Evolutionary conservation across 257 asterid species (phyloP).

Genomic region (Solanum commersonii): DNA sequence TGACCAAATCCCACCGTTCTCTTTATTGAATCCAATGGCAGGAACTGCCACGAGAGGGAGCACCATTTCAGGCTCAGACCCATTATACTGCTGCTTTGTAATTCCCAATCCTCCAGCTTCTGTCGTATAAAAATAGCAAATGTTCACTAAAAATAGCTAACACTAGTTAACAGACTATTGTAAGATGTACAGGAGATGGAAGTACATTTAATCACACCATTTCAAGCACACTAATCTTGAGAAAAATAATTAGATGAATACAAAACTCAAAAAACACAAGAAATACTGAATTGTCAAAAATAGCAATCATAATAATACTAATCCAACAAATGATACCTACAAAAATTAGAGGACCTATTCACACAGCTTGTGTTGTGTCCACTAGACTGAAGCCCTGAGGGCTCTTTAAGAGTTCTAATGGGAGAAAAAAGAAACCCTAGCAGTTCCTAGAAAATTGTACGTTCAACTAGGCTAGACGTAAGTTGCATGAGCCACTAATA

Average conservation of each 20-base stretch:
- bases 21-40: slow-evolving; percentile 52
- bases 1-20: slow-evolving; percentile 63
- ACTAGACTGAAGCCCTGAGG: not conserved
- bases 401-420: not conserved
- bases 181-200: not conserved
- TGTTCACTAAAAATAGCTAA: not conserved
- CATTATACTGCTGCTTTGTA: slow-evolving; percentile 47
- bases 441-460: not conserved
- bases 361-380: not conserved
- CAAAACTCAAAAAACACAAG: not conserved
- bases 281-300: not conserved
- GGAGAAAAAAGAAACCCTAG: not conserved
- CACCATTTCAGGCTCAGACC: slow-evolving; percentile 48
- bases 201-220: not conserved
- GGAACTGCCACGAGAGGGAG: slow-evolving; percentile 76
- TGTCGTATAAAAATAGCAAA: slow-evolving; percentile 11
- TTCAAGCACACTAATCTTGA: not conserved
- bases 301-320: not conserved
- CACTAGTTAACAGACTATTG: not conserved
- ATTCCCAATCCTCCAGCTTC: slow-evolving; percentile 46
- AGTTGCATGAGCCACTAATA: not conserved
- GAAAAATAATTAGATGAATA: not conserved
- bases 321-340: not conserved
- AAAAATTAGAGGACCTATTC: not conserved
- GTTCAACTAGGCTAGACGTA: not conserved